phyloP scores from a whole-genome alignment of 2,329 filamentous ascomycete genomes.

The Hypomyces rosellus region DNA sequence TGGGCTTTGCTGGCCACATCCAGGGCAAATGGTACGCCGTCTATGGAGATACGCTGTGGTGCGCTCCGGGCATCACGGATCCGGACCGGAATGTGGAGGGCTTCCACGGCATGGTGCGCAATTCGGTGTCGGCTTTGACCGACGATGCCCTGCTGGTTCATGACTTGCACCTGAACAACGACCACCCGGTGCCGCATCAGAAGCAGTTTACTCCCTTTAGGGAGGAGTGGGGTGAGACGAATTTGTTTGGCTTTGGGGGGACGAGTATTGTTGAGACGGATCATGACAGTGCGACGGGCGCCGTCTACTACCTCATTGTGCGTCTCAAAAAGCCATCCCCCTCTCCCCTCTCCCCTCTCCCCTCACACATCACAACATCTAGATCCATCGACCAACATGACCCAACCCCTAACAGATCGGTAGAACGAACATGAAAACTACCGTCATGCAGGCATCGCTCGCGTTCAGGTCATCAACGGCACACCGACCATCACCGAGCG shows the following conservation, averaged over 20 bases:
- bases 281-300: slow-evolving; percentile 20
- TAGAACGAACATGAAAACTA: slow-evolving; percentile 29
- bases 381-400: not conserved
- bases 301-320: slow-evolving; percentile 32
- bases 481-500: slow-evolving; percentile 30
- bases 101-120: slow-evolving; percentile 35
- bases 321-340: slow-evolving; percentile 7
- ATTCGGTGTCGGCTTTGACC: slow-evolving; percentile 29
- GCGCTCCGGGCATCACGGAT: slow-evolving; percentile 26
- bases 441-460: slow-evolving; percentile 30
- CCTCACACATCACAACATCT: not conserved
- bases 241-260: slow-evolving; percentile 31
- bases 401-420: no score
- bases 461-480: slow-evolving; percentile 26
- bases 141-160: slow-evolving; percentile 29
- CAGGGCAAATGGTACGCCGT: slow-evolving; percentile 33
- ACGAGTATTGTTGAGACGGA: slow-evolving; percentile 33
- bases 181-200: slow-evolving; percentile 23
- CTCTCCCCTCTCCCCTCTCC: not conserved
- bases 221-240: slow-evolving; percentile 30
- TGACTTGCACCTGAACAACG: slow-evolving; percentile 29
- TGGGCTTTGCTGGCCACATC: slow-evolving; percentile 31
- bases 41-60: slow-evolving; percentile 28
- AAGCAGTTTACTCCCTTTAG: slow-evolving; percentile 31
- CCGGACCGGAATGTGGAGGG: slow-evolving; percentile 22